Percentiles rank a stretch among this genome's conserved stretches.
Conservation (phyloP, 2,329 filamentous ascomycete species). For the Raffaelea albimanens region DNA sequence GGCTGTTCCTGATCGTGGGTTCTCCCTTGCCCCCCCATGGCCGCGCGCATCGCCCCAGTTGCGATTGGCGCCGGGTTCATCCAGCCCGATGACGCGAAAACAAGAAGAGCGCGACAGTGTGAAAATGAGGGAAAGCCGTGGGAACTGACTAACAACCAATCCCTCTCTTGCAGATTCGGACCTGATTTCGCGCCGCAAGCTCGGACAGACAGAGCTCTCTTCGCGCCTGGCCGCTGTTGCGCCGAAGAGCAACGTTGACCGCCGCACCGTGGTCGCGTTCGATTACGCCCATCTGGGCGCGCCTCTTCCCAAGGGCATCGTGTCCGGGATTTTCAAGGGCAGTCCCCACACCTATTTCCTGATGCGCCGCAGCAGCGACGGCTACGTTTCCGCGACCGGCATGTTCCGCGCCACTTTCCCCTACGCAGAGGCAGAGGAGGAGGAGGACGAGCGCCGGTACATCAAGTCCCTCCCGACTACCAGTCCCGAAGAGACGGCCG, state of each 20-base stretch:
- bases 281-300: conserved; percentile 95
- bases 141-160: not conserved
- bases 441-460: conserved; percentile 68
- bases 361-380: conserved; percentile 83
- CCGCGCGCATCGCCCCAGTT: not conserved
- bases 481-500: conserved; percentile 84
- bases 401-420: conserved; percentile 91
- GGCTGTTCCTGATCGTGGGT: conserved; percentile 40
- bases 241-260: conserved; percentile 52
- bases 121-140: too few species aligned
- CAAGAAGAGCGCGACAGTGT: too few species aligned
- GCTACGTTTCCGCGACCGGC: conserved; percentile 75
- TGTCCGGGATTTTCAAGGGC: conserved; percentile 85
- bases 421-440: conserved; percentile 62
- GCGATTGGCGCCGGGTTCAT: too few species aligned
- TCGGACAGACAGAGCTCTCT: conserved; percentile 86
- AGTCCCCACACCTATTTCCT: conserved; percentile 91
- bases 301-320: conserved; percentile 82
- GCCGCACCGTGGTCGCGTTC: conserved; percentile 70
- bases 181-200: conserved; percentile 72
- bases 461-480: conserved; percentile 76
- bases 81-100: too few species aligned
- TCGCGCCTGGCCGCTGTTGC: conserved; percentile 69
- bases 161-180: conserved; percentile 49
- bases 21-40: not conserved